Evolutionary conservation across 1,284 basidiomycete genomes (phyloP), one percentile per base, ranked within the genome.

Genomic region (Xerocomus nothofagi): DNA sequence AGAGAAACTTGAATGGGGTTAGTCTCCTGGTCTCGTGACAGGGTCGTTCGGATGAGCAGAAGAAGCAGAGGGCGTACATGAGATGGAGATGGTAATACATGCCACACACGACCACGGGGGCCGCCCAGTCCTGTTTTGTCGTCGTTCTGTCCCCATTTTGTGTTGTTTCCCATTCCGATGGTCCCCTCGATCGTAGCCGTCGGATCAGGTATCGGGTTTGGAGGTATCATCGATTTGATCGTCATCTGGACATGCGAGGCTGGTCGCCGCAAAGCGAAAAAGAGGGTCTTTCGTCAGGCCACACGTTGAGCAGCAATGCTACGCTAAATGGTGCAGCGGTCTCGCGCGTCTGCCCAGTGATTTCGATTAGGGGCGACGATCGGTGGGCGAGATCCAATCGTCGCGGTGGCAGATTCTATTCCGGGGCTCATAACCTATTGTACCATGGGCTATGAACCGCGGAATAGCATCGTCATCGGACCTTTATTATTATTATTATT

Each of bases 371-470:
- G 39, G 37, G 33, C 6, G 36, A n/a, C 26, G 31, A 39, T 47
- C 32, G 47, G 43, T 27, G 31, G 8, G 31, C 21, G 21, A 44
- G 49, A 52, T 62, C 59, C 31, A 57, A 27, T 29, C 43, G 12
- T 23, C 48, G 1, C 24, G 46, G 43, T 62, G 59, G 54, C 57
- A 47, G 5, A 32, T 37, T 36, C 11, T 51, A 59, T 61, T 61
- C 36, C 61, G 12, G 58, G 61, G 60, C 61, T 66, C 62, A 63
- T 65, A 62, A 64, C 61, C 63, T 63, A 0, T 47, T 15, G 32
- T 0, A 1, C 9, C 23, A 37, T 5, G 31, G 48, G 31, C 44
- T 44, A 64, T 64, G 59, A 49, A 40, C 51, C 33, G 29, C 47
- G 56, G 44, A 62, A 53, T 50, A 51, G 33, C 44, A 2, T 42